Evolutionary conservation across 352 stramenopile species (phyloP).

Genomic region (Thalassiosira pacifica): DNA sequence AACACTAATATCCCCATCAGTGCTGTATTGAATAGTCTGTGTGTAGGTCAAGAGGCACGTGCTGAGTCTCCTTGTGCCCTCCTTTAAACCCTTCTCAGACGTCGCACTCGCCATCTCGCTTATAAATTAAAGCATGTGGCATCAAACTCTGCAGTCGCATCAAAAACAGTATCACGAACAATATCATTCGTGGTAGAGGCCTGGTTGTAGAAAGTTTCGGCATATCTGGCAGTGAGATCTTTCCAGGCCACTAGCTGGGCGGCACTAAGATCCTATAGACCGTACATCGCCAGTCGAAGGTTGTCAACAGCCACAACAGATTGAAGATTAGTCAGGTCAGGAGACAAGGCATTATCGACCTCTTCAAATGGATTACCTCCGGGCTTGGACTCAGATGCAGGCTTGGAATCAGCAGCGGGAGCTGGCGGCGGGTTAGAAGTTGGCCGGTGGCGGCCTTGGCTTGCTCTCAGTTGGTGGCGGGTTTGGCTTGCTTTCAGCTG

Average conservation of each 20-base stretch:
- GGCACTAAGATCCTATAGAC: neutral
- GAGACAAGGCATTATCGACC: neutral
- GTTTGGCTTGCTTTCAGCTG: neutral
- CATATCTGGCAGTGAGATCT: neutral
- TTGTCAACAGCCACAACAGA: neutral
- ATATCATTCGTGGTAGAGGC: neutral
- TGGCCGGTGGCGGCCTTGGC: too few species aligned
- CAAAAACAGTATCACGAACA: constrained; percentile 25
- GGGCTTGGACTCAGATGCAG: neutral
- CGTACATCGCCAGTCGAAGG: constrained; percentile 9
- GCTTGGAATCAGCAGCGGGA: neutral
- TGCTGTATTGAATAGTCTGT: constrained; percentile 26
- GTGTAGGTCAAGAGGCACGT: constrained; percentile 39
- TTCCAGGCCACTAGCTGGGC: constrained; percentile 1
- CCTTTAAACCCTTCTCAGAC: neutral
- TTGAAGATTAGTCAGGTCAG: neutral
- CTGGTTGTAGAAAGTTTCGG: constrained; percentile 5
- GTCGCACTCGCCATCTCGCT: neutral
- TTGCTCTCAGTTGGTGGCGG: neutral
- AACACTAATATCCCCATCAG: constrained; percentile 13
- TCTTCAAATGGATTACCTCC: constrained; percentile 20
- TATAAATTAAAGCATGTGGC: constrained; percentile 21
- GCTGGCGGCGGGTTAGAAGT: neutral
- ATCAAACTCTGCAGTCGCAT: constrained; percentile 27
- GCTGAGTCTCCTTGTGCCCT: constrained; percentile 1